These are phyloP conservation scores for Hypomyces rosellus DNA, from an alignment of 2,329 filamentous ascomycete species.

Conservation along the genomic window DNA sequence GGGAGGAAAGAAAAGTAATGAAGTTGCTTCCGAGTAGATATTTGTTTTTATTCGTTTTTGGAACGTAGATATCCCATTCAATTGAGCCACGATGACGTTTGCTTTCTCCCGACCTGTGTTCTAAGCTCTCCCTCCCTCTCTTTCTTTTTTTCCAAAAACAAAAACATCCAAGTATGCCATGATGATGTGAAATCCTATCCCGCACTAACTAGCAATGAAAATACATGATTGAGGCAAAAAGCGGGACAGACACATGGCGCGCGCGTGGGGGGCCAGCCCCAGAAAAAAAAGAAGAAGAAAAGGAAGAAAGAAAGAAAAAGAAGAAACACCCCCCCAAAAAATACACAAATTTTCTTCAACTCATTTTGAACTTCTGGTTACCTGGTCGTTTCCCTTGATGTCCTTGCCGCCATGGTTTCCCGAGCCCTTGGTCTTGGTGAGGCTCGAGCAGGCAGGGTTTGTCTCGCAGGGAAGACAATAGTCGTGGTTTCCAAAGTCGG, in stretches of 20 bases:
- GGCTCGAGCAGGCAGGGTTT: conserved; percentile 18
- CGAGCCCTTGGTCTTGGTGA: conserved; percentile 6
- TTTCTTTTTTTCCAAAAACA: too few species aligned
- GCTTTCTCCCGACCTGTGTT: too few species aligned
- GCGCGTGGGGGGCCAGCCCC: not conserved
- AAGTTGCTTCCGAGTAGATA: conserved; percentile 13
- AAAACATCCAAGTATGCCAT: too few species aligned
- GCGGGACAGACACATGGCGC: not conserved
- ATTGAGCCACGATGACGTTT: not conserved
- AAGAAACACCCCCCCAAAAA: too few species aligned
- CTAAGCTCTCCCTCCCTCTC: too few species aligned
- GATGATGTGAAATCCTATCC: too few species aligned
- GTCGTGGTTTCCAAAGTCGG: conserved; percentile 26
- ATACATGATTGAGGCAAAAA: not conserved
- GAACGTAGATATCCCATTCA: not conserved
- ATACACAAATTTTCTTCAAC: too few species aligned
- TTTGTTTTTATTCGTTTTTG: conserved; percentile 1
- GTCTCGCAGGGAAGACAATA: conserved; percentile 24
- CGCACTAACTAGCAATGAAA: too few species aligned
- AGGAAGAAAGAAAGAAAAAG: not conserved
- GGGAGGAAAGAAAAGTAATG: conserved; percentile 4
- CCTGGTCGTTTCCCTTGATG: not conserved
- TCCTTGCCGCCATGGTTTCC: not conserved
- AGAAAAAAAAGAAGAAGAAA: not conserved
- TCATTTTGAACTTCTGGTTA: not conserved